phyloP scores from a whole-genome alignment of 106 monocot genomes.

The Phalaenopsis equestris region DNA sequence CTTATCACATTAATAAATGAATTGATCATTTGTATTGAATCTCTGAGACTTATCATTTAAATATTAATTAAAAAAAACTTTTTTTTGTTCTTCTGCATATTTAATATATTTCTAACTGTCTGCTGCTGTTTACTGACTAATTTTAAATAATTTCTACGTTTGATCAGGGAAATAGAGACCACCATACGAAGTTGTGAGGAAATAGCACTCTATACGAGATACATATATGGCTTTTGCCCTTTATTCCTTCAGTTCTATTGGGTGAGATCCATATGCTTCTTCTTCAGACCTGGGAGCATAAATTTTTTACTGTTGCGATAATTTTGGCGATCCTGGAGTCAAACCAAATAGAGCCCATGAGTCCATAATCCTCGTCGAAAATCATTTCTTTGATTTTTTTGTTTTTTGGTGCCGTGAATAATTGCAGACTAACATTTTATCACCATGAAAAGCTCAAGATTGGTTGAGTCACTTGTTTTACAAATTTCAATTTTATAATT shows the following conservation, averaged over 20 bases:
- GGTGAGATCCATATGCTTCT: neutral
- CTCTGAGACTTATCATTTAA: no score
- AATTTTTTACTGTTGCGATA: neutral
- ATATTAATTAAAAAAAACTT: no score
- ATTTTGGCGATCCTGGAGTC: neutral
- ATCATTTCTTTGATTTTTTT: neutral
- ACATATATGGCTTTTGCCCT: neutral
- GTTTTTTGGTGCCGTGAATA: neutral
- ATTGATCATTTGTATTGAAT: no score
- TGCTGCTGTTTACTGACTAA: no score
- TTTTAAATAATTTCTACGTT: neutral
- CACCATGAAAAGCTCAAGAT: neutral
- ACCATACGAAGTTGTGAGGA: neutral
- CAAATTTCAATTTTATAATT: no score
- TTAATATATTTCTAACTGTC: no score
- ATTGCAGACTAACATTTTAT: no score
- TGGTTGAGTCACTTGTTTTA: neutral
- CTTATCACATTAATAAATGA: no score
- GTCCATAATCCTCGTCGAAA: neutral
- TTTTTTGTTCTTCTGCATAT: no score
- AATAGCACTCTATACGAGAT: neutral
- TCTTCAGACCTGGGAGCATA: neutral
- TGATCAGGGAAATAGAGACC: constrained; percentile 2
- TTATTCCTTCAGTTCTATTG: neutral
- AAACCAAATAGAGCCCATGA: neutral